Evolutionary conservation across 2,329 filamentous ascomycete genomes (phyloP), one percentile per base, ranked within the genome.

Genomic region (Arthrinium phaeospermum): DNA sequence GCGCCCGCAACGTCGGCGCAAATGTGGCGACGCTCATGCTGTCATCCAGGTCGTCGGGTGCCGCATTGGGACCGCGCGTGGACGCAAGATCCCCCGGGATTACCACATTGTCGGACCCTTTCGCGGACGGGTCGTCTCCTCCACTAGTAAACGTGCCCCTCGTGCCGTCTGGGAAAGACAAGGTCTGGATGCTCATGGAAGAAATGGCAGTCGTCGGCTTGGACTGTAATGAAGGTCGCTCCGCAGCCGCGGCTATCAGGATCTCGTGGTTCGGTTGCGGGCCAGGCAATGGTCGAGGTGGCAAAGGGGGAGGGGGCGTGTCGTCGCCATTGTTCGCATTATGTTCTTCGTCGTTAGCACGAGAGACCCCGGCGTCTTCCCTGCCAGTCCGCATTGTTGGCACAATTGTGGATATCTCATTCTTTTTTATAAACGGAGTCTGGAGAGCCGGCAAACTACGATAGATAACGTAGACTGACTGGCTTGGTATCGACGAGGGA

Each of bases 161-260:
- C 27, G 90, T 89, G 73, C 90, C 91, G 80, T 94, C 93, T 14
- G 90, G 91, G 74, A 93, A 92, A 1, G 91, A 91, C 69, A 95
- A 87, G 0, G 93, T 94, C 76, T 94, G 92, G 71, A 95, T 92
- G 76, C 96, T 95, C 74, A 95, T 88, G 22, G 94, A 89, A 0
- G 94, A 96, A 19, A 98, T 79, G 13, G 95, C 95, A 0, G 95
- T 98, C 4, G 95, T 98, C 68, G 96, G 91, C 73, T 90, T 91
- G 1, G 92, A 91, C 75, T 85, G 86, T 71, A 86, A 78, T 2
- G 77, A 77, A 49, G 81, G 82, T 74, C 82, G 82, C 76, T 83
- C 82, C 71, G 75, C 70, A 70, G 71, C 12, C 24, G 57, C 41
- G 64, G 70, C 51, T 41, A 24, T 41, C 41, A 41, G 53, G 71